phyloP scores from a whole-genome alignment of 1,284 basidiomycete species.

The Cystobasidiaceae sp. region DNA sequence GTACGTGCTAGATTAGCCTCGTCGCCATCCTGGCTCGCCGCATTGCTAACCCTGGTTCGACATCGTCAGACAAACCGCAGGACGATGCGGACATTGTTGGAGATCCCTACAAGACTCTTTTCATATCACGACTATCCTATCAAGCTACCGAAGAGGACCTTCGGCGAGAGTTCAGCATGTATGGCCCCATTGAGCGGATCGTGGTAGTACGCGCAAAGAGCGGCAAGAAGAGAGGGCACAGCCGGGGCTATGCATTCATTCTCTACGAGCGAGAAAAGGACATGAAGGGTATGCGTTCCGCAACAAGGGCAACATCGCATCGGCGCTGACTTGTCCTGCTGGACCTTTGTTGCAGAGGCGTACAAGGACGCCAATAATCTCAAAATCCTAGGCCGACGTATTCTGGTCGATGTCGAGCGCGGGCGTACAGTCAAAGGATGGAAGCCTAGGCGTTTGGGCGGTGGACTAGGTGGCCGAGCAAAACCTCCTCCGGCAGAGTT shows the following conservation, averaged over 20 bases:
- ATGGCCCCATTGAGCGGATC: slow-evolving; percentile 87
- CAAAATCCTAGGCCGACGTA: slow-evolving; percentile 87
- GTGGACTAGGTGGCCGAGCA: slow-evolving; percentile 89
- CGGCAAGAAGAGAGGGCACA: slow-evolving; percentile 58
- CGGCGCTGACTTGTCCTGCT: too few species aligned
- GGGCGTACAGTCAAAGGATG: slow-evolving; percentile 96
- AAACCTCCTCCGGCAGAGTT: slow-evolving; percentile 58
- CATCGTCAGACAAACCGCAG: slow-evolving; percentile 69
- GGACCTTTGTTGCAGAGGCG: slow-evolving; percentile 76
- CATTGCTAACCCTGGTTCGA: not conserved
- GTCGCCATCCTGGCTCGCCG: not conserved
- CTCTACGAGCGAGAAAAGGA: slow-evolving; percentile 97
- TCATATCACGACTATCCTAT: slow-evolving; percentile 91
- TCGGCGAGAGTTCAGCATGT: slow-evolving; percentile 88
- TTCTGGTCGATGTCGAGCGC: slow-evolving; percentile 95
- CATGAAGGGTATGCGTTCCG: slow-evolving; percentile 76
- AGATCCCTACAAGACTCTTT: slow-evolving; percentile 97
- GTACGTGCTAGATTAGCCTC: slow-evolving; percentile 30
- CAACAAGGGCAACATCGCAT: too few species aligned
- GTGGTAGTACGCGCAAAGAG: slow-evolving; percentile 63
- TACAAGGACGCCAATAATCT: slow-evolving; percentile 99
- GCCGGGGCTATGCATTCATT: slow-evolving; percentile 91
- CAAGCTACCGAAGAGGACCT: slow-evolving; percentile 84
- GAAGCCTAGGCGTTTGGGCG: slow-evolving; percentile 92
- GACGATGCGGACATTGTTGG: slow-evolving; percentile 90